phyloP scores from a whole-genome alignment of 371 early-diverging fungal genomes.

The Syncephalastrum racemosum region DNA sequence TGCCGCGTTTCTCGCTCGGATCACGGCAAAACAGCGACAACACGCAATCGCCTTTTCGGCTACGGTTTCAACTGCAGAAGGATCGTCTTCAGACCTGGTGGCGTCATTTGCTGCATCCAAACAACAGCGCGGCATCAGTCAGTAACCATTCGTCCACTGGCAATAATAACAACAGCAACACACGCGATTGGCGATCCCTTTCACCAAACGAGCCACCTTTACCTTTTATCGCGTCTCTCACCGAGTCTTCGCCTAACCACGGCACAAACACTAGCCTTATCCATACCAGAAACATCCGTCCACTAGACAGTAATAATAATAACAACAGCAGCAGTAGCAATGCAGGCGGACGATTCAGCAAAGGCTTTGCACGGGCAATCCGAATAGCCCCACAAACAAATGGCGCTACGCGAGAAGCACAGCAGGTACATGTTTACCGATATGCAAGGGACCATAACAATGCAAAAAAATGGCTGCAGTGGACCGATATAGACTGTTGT shows the following conservation, averaged over 20 bases:
- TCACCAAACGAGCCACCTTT: conserved; percentile 14
- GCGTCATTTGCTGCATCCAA: conserved; percentile 6
- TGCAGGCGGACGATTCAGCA: conserved; percentile 1
- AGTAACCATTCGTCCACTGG: not conserved
- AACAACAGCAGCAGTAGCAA: conserved; percentile 7
- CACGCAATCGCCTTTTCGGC: not conserved
- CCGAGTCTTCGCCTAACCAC: not conserved
- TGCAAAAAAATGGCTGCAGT: too few species aligned
- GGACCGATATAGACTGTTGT: too few species aligned
- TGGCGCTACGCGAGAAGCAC: too few species aligned
- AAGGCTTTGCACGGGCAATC: too few species aligned
- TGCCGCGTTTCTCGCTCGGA: conserved; percentile 13
- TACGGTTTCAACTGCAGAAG: conserved; percentile 4
- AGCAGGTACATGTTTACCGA: too few species aligned
- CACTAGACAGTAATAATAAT: not conserved
- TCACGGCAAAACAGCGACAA: conserved; percentile 6
- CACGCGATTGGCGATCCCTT: conserved; percentile 16
- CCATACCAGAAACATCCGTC: not conserved
- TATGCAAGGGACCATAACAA: too few species aligned
- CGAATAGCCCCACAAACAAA: too few species aligned
- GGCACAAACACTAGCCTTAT: too few species aligned
- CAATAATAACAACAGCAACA: not conserved
- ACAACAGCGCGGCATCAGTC: not conserved
- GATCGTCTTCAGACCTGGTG: conserved; percentile 1
- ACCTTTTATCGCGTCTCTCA: conserved; percentile 6